phyloP scores from a whole-genome alignment of 2,329 filamentous ascomycete species.

The Monilinia laxa region DNA sequence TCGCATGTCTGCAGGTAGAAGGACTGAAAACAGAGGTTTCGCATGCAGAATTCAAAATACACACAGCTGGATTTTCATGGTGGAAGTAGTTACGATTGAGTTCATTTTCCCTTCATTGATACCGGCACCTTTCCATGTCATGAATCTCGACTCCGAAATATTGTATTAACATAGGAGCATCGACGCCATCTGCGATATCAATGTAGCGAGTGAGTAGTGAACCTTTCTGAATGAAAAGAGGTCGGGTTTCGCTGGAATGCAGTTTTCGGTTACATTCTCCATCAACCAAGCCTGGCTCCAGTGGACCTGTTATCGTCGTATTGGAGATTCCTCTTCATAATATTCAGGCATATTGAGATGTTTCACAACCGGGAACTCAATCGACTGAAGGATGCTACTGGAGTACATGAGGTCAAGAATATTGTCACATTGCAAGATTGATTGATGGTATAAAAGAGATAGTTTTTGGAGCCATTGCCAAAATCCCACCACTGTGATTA shows the following conservation, averaged over 20 bases:
- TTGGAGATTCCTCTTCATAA: neutral
- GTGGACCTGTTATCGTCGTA: neutral
- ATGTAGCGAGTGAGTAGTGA: neutral
- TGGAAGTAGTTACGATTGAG: too few species aligned
- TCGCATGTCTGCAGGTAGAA: neutral
- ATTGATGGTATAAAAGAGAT: neutral
- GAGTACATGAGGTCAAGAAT: neutral
- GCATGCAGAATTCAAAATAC: neutral
- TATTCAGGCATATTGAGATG: neutral
- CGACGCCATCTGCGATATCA: neutral
- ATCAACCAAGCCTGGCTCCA: neutral
- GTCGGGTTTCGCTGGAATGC: neutral
- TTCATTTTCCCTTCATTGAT: too few species aligned
- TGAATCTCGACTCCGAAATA: neutral
- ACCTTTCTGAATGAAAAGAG: neutral
- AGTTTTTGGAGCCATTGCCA: neutral
- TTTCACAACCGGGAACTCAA: neutral
- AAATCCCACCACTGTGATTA: neutral
- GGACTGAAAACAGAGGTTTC: neutral
- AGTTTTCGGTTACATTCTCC: neutral
- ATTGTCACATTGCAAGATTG: neutral
- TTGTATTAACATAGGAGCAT: neutral
- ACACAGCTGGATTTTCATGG: neutral
- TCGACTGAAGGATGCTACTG: neutral
- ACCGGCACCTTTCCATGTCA: neutral